Conservation (phyloP, 2,329 filamentous ascomycete species). For the Xylaria sp. region DNA sequence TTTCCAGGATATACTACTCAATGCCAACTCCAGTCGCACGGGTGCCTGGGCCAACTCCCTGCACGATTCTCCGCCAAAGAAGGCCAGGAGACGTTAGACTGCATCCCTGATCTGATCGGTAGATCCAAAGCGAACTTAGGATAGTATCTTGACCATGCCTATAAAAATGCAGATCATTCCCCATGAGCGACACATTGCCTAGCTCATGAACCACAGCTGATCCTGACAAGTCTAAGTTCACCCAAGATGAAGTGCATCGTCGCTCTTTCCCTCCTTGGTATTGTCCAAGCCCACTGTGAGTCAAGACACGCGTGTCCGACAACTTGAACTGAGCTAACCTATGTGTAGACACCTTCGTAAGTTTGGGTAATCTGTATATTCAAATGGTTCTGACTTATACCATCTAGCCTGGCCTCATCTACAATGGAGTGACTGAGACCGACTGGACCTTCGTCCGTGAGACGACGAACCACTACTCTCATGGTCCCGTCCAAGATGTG, state of each 20-base stretch:
- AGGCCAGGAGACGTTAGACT: background rate
- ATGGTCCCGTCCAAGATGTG: conserved; percentile 44
- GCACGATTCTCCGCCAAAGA: background rate
- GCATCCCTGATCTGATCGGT: background rate
- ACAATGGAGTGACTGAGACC: conserved; percentile 33
- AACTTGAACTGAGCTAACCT: conserved; percentile 19
- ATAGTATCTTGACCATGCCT: background rate
- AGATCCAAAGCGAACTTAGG: background rate
- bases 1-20: background rate
- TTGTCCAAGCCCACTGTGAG: conserved; percentile 38
- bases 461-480: conserved; percentile 47
- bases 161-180: conserved; percentile 24
- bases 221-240: background rate
- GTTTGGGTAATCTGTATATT: background rate
- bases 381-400: background rate
- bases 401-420: conserved; percentile 33
- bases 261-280: conserved; percentile 31
- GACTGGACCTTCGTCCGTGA: conserved; percentile 46
- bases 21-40: background rate
- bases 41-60: background rate
- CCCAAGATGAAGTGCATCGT: conserved; percentile 33
- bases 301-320: background rate
- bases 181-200: background rate
- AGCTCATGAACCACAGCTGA: background rate
- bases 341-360: conserved; percentile 36